Percentiles rank a stretch among this genome's conserved stretches.
These are phyloP conservation scores for Kwoniella bestiolae DNA, from an alignment of 768 basidiomycete genomes.

Conservation along the genomic window DNA sequence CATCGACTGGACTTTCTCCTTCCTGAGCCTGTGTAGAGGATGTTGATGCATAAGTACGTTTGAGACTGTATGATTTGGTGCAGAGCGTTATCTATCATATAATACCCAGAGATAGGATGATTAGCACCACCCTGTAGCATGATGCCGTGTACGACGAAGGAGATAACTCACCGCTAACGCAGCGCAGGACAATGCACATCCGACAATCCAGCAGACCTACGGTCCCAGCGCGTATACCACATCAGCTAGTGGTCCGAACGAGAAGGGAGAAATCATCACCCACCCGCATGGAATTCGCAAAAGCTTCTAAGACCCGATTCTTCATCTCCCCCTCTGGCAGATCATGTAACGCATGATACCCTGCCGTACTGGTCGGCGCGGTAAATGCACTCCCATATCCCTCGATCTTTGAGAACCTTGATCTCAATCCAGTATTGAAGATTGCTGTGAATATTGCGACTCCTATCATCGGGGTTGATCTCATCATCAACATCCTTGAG, in stretches of 20 bases:
- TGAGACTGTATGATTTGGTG: conserved; percentile 45
- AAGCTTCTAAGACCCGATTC: conserved; percentile 46
- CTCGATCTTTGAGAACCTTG: conserved; percentile 37
- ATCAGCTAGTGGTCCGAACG: too few species aligned
- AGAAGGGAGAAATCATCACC: conserved; percentile 8
- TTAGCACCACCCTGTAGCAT: neutral
- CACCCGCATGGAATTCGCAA: conserved; percentile 48
- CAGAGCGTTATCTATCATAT: conserved; percentile 38
- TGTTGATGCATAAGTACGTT: conserved; percentile 11
- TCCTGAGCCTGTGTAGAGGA: neutral
- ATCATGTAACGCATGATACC: conserved; percentile 44
- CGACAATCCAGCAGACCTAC: conserved; percentile 48
- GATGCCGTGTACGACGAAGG: neutral
- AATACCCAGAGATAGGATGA: neutral
- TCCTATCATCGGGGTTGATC: conserved; percentile 10
- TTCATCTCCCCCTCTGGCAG: conserved; percentile 47
- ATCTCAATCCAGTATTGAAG: conserved; percentile 40
- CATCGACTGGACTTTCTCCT: conserved; percentile 1
- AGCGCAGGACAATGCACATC: conserved; percentile 33
- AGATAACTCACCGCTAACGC: conserved; percentile 31
- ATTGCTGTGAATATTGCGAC: conserved; percentile 44
- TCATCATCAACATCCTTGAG: too few species aligned
- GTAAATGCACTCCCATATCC: conserved; percentile 45
- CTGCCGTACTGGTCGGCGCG: conserved; percentile 32
- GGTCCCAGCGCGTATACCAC: too few species aligned